Conservation (phyloP, 768 basidiomycete genomes). For the Rhodotorula diobovata region DNA sequence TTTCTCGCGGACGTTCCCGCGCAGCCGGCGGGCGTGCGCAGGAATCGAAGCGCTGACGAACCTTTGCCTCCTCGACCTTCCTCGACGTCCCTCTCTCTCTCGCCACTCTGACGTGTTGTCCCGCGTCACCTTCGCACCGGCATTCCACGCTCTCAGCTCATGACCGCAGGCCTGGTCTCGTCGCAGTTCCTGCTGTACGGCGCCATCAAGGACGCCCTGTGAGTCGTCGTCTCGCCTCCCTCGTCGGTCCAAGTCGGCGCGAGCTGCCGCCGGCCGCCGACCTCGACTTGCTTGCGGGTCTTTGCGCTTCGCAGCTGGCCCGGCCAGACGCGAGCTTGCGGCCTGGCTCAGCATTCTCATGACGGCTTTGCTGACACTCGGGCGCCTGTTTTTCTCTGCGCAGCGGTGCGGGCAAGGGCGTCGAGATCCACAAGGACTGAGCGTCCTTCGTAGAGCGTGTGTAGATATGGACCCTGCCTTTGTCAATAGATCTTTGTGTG, state of each 20-base stretch:
- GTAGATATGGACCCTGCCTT: no score
- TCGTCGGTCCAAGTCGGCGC: background rate
- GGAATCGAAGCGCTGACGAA: background rate
- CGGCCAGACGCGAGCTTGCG: no score
- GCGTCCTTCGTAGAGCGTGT: no score
- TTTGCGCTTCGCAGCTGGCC: no score
- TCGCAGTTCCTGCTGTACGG: conserved; percentile 38
- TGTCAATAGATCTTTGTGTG: no score
- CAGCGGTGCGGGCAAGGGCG: conserved; percentile 25
- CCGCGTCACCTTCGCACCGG: background rate
- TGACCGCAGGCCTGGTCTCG: conserved; percentile 40
- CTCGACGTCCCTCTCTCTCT: no score
- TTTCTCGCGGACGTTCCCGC: background rate
- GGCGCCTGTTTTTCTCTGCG: background rate
- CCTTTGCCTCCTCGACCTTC: no score
- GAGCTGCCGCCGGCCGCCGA: no score
- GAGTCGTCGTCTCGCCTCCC: background rate
- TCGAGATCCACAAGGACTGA: conserved; percentile 36
- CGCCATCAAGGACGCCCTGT: conserved; percentile 26
- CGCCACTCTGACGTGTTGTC: background rate
- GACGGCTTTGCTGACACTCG: background rate
- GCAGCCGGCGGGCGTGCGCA: no score
- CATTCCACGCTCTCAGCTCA: conserved; percentile 1
- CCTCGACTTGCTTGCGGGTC: no score
- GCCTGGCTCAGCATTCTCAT: no score